Percentiles rank a stretch among this genome's conserved stretches.
Evolutionary conservation across 257 asterid genomes (phyloP).

Genomic region (Ilex aquifolium): DNA sequence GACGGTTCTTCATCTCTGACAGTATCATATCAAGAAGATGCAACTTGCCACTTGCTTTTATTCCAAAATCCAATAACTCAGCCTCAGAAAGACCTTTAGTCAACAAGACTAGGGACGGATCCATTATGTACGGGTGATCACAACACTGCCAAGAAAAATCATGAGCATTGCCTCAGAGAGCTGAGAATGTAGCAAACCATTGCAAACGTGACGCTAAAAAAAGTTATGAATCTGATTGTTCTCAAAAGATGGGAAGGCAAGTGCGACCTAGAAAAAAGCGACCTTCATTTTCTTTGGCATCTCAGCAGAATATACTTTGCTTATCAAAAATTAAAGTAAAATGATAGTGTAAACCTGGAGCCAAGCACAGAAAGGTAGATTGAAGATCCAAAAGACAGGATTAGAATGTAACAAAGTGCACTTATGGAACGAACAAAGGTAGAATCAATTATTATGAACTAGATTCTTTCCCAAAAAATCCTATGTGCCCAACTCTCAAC

Average conservation of each 20-base stretch:
- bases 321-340: too few relatives aligned
- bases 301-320: too few relatives aligned
- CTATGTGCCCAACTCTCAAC: too few relatives aligned
- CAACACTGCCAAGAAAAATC: constrained; percentile 58
- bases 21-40: constrained; percentile 72
- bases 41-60: constrained; percentile 82
- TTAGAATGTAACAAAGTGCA: too few relatives aligned
- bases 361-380: too few relatives aligned
- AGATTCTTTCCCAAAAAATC: too few relatives aligned
- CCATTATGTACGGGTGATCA: constrained; percentile 77
- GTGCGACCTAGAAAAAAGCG: too few relatives aligned
- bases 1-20: constrained; percentile 43
- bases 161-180: background rate
- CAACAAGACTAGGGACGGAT: constrained; percentile 36
- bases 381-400: too few relatives aligned
- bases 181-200: background rate
- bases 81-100: constrained; percentile 35
- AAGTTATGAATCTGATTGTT: background rate
- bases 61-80: constrained; percentile 55
- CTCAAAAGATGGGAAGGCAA: background rate
- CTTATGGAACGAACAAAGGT: too few relatives aligned
- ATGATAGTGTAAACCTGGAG: too few relatives aligned
- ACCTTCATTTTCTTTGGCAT: too few relatives aligned
- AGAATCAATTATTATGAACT: too few relatives aligned
- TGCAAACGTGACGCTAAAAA: background rate